These are phyloP conservation scores for Tuber aestivum DNA, from an alignment of 495 filamentous ascomycete species.

Conservation along the genomic window DNA sequence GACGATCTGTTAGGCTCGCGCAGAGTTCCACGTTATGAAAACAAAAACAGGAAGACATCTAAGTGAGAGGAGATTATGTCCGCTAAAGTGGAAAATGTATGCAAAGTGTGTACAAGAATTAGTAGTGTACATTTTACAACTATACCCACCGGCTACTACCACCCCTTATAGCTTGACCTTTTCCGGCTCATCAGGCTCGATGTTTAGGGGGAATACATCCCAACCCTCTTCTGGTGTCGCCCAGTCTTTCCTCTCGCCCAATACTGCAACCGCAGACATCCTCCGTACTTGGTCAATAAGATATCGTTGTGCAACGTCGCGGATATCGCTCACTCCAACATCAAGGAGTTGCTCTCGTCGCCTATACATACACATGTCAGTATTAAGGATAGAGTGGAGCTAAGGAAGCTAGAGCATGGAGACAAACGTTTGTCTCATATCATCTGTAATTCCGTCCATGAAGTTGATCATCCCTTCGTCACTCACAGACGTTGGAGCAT, in stretches of 20 bases:
- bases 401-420: neutral
- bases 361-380: conserved; percentile 27
- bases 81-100: neutral
- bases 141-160: neutral
- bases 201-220: conserved; percentile 44
- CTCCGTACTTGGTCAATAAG: conserved; percentile 62
- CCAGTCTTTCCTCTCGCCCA: conserved; percentile 83
- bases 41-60: neutral
- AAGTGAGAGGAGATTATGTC: neutral
- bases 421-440: conserved; percentile 67
- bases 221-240: conserved; percentile 50
- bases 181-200: conserved; percentile 46
- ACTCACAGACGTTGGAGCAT: conserved; percentile 82
- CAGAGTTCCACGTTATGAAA: neutral
- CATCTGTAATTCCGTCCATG: conserved; percentile 73
- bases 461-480: conserved; percentile 82
- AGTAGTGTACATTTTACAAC: neutral
- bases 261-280: conserved; percentile 58
- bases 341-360: conserved; percentile 82
- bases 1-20: conserved; percentile 37
- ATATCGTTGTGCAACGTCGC: conserved; percentile 72
- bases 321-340: conserved; percentile 74
- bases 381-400: neutral
- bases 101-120: conserved; percentile 3
- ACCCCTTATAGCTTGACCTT: conserved; percentile 18